Percentiles rank a stretch among this genome's conserved stretches.
phyloP scores from a whole-genome alignment of 202 grass and related monocot genomes.

The Cymbopogon flexuosus region DNA sequence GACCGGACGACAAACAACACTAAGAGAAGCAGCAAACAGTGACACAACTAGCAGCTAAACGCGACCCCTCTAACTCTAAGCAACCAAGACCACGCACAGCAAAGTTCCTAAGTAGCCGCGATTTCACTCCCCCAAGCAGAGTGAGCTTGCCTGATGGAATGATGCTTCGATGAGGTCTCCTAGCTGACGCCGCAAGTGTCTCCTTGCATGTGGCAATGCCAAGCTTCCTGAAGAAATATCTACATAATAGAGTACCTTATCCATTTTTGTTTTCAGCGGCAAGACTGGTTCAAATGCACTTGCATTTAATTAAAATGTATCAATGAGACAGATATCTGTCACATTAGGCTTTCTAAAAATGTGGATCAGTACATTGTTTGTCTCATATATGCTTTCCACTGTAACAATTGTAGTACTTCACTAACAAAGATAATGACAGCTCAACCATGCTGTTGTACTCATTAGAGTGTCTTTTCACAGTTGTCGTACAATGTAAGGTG shows the following conservation, averaged over 20 bases:
- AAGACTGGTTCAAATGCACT: slow-evolving; percentile 12
- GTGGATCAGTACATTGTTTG: background rate
- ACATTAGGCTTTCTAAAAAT: background rate
- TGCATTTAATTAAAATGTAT: slow-evolving; percentile 21
- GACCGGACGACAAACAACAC: background rate
- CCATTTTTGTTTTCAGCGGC: background rate
- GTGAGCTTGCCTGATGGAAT: background rate
- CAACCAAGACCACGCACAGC: background rate
- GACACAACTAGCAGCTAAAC: background rate
- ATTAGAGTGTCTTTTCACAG: slow-evolving; percentile 8
- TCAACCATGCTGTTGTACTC: slow-evolving; percentile 2
- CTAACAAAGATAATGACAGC: background rate
- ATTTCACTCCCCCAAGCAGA: background rate
- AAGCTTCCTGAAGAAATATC: background rate
- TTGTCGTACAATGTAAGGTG: background rate
- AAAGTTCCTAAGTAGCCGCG: background rate
- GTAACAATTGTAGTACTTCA: background rate
- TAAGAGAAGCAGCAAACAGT: background rate
- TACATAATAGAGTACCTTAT: slow-evolving; percentile 7
- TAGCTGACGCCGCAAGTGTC: background rate
- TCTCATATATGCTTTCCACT: slow-evolving; percentile 23
- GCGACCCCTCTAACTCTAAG: background rate
- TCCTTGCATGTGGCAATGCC: background rate
- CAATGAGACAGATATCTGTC: background rate
- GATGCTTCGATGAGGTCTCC: background rate